Base-by-base conservation (phyloP, 2,329 filamentous ascomycete species). In the Chlorencoelia australis region DNA sequence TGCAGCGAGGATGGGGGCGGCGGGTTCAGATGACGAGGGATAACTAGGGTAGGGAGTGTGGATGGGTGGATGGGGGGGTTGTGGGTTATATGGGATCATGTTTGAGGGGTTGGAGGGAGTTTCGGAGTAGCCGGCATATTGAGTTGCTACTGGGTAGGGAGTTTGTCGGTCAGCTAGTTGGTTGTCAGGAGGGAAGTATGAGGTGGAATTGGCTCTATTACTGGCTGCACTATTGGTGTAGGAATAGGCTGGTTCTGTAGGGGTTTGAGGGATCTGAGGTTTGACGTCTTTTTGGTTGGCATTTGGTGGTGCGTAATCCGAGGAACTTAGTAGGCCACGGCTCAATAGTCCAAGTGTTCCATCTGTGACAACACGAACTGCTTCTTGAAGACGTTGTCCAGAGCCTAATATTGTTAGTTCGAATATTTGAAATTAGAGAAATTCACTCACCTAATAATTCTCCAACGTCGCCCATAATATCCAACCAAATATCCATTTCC, bases 401-500 rank as follows among this genome's bases (percentile, higher is more conserved):
- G 67, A 67, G 17, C 63, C 66, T 68, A 35, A 14, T 11, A 22
- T 9, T 26, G 35, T 41, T 28, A 46, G 33, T 41, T 34, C 42
- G 17, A 18, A 14, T n/a, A 5, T 14, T 17, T 2, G 5, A 18
- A 35, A 19, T 2, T 4, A 3, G 14, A 15, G 4, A 1, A 4
- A 7, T n/a, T 8, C 21, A 64, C 69, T 57, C 64, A 82, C 81
- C 79, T 27, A 85, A 59, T n/a, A 84, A 60, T 25, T 64, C 62
- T 14, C 78, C 74, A 31, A 78, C 75, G 39, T 84, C 78, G 18
- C 69, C 69, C 45, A 89, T 68, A 27, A 88, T 71, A 21, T 67
- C 65, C 31, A 84, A 61, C 77, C 82, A 88, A 15, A 66, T 59
- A 20, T 71, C 67, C 79, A 86, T 86, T 35, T 87, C 79, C 7